Conservation (phyloP, 2,329 filamentous ascomycete species). For the Neonectria neomacrospora region DNA sequence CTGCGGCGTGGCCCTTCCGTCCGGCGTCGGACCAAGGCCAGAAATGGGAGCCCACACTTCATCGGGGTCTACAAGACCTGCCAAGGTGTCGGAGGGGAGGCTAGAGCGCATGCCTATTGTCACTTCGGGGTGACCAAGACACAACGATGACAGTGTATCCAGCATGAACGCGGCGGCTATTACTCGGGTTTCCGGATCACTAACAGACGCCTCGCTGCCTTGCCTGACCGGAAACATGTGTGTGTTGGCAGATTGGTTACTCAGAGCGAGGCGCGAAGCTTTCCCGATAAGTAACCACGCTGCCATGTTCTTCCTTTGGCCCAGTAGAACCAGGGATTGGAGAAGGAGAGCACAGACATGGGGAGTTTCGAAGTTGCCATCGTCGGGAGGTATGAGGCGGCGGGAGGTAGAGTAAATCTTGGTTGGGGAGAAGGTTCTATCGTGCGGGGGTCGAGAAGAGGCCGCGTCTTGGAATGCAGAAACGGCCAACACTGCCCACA, state of each 20-base stretch:
- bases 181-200: constrained; percentile 37
- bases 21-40: constrained; percentile 30
- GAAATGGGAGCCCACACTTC: constrained; percentile 39
- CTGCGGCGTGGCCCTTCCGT: constrained; percentile 7
- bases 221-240: constrained; percentile 38
- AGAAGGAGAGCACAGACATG: constrained; percentile 58
- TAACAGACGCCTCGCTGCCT: constrained; percentile 23
- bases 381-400: constrained; percentile 59
- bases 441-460: constrained; percentile 20
- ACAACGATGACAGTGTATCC: constrained; percentile 66
- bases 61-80: constrained; percentile 25
- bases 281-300: constrained; percentile 74
- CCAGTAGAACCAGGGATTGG: constrained; percentile 72
- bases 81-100: constrained; percentile 30
- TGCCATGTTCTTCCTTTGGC: constrained; percentile 62
- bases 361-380: constrained; percentile 58
- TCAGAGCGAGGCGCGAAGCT: constrained; percentile 62
- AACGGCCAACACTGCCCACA: constrained; percentile 70
- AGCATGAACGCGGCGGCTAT: constrained; percentile 70
- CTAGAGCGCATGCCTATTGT: constrained; percentile 35
- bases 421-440: constrained; percentile 30
- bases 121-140: constrained; percentile 53
- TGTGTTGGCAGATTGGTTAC: constrained; percentile 33
- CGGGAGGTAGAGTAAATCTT: constrained; percentile 64
- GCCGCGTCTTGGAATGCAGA: constrained; percentile 64